Evolutionary conservation across 495 filamentous ascomycete genomes (phyloP).

Genomic region (Xylaria telfairii): DNA sequence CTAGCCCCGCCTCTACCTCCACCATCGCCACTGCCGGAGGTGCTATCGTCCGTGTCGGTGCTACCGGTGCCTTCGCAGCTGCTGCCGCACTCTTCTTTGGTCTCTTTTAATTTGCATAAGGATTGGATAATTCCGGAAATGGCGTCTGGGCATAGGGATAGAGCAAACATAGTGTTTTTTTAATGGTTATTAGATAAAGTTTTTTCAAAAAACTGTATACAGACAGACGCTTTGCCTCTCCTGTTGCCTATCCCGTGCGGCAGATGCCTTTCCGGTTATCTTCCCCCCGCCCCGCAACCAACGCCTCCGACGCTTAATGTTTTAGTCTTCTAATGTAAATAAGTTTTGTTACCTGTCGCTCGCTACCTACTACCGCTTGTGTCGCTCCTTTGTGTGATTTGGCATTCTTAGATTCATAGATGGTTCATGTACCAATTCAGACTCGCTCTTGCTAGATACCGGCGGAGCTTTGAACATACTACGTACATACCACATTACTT

Average conservation of each 20-base stretch:
- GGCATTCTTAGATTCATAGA: slow-evolving; percentile 16
- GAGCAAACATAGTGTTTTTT: slow-evolving; percentile 8
- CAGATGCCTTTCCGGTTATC: slow-evolving; percentile 1
- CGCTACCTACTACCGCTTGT: slow-evolving; percentile 3
- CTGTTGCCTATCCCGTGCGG: slow-evolving; percentile 12
- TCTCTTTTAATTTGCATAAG: slow-evolving; percentile 33
- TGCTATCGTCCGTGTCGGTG: slow-evolving; percentile 27
- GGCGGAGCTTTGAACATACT: neutral
- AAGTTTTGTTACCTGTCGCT: slow-evolving; percentile 1
- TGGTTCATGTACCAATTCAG: neutral
- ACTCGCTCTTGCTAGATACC: neutral
- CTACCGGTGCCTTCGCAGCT: slow-evolving; percentile 31
- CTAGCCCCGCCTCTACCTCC: slow-evolving; percentile 19
- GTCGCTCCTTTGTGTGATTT: slow-evolving; percentile 19
- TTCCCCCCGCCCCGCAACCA: neutral
- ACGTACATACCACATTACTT: too few species aligned
- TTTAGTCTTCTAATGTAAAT: slow-evolving; percentile 28
- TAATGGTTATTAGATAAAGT: slow-evolving; percentile 7
- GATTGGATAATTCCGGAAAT: slow-evolving; percentile 2
- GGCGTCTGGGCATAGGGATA: slow-evolving; percentile 23
- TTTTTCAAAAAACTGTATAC: neutral
- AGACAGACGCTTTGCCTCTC: neutral
- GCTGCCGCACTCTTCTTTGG: slow-evolving; percentile 35
- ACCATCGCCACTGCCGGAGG: slow-evolving; percentile 35
- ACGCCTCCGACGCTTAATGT: slow-evolving; percentile 15